Conservation (phyloP, 1,284 basidiomycete genomes). For the Naganishia sp. region DNA sequence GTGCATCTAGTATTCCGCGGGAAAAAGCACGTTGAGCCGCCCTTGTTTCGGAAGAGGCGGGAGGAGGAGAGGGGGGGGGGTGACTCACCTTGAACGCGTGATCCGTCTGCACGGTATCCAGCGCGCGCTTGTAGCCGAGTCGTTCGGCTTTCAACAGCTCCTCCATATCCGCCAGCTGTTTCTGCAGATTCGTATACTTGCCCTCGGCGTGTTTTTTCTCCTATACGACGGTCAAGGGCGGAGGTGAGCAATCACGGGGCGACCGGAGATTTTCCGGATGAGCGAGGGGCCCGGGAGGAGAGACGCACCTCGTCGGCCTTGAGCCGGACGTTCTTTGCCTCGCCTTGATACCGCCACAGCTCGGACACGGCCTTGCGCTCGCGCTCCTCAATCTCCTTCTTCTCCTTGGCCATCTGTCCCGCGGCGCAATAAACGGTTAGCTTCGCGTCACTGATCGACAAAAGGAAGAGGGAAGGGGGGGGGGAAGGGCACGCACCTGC, state of each 20-base stretch:
- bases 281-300: too few relatives aligned
- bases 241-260: too few relatives aligned
- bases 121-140: slow-evolving; percentile 10
- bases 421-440: background rate
- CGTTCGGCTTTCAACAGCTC: slow-evolving; percentile 16
- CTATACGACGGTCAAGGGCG: too few relatives aligned
- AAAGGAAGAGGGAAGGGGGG: too few relatives aligned
- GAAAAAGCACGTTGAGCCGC: background rate
- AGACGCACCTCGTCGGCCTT: slow-evolving; percentile 22
- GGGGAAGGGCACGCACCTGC: background rate
- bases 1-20: slow-evolving; percentile 10
- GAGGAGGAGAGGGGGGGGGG: background rate
- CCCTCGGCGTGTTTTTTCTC: slow-evolving; percentile 23
- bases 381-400: slow-evolving; percentile 17
- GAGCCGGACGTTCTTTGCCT: slow-evolving; percentile 19
- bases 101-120: slow-evolving; percentile 30
- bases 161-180: slow-evolving; percentile 22
- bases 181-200: slow-evolving; percentile 9
- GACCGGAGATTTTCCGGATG: too few relatives aligned
- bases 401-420: slow-evolving; percentile 13
- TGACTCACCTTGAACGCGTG: slow-evolving; percentile 31
- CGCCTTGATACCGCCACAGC: slow-evolving; percentile 24
- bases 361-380: slow-evolving; percentile 2
- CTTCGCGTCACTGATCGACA: too few relatives aligned
- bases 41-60: background rate